Base-by-base conservation (phyloP, 805 yeast genomes). In the Deakozyma indianensis region DNA sequence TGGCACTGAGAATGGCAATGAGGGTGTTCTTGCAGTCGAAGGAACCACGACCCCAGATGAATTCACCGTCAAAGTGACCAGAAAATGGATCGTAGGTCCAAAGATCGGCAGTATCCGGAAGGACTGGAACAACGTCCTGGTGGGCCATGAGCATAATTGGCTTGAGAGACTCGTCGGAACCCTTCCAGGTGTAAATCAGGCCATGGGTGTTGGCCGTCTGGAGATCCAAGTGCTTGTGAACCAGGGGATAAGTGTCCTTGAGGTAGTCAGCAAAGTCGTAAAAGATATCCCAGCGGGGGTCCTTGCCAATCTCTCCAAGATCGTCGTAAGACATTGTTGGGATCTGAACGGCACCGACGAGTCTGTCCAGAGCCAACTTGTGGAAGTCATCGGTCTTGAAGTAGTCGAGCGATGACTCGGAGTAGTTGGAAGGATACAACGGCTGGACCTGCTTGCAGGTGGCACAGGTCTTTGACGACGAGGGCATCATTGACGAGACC, bases 91-190 rank as follows among this genome's bases (percentile, higher is more conserved):
- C 78, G 56, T 75, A 67, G 0, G 64, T 63, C 94, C 94, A 84
- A 46, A 73, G 66, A 23, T 56, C 60, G 44, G 68, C 60, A 0
- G 86, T 76, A 24, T 51, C 73, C 14, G 61, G 58, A 53, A 77
- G 82, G 7, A 82, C 80, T 1, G 94, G 94, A 22, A 84, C 94
- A 3, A 80, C 84, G 55, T 83, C 94, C 59, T 75, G 81, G 58
- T 84, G 94, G 1, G 90, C 88, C 55, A 81, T 74, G 43, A 83
- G 65, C 61, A 84, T 56, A 23, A 78, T 52, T 14, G 94, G 94
- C 57, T 80, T 78, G 49, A 78, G 63, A 2, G 58, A 47, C 9
- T 53, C 32, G 42, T 72, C 55, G 3, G 73, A 58, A 3, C 94
- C 92, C 48, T 69, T 56, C 74, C 83, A 74, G 16, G 83, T 77